Percentiles rank a stretch among this genome's conserved stretches.
These are phyloP conservation scores for Betula pendula DNA, from an alignment of 306 rosid genomes.

Conservation along the genomic window DNA sequence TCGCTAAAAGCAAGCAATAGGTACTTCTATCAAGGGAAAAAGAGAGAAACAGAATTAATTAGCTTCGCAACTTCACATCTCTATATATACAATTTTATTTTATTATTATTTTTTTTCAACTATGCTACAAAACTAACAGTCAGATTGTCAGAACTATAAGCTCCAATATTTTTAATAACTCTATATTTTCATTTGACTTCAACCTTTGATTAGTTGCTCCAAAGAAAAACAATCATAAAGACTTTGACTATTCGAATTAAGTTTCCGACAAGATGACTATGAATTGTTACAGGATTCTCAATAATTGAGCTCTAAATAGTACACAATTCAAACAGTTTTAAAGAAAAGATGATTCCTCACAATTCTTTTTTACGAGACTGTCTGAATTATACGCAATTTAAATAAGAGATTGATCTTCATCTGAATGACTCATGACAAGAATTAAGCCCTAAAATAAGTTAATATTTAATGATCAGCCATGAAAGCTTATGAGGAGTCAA, in stretches of 20 bases:
- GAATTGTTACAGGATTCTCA: no score
- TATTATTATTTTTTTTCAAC: not conserved
- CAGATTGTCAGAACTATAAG: not conserved
- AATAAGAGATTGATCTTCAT: no score
- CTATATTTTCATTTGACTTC: not conserved
- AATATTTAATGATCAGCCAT: not conserved
- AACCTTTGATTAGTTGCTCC: conserved; percentile 5
- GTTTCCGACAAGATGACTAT: not conserved
- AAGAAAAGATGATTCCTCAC: no score
- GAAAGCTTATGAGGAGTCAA: not conserved
- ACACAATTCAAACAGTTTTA: no score
- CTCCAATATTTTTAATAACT: not conserved
- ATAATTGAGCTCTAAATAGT: no score
- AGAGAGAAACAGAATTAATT: not conserved
- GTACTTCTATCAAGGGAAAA: no score
- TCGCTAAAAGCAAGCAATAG: not conserved
- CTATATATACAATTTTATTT: not conserved
- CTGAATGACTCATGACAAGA: not conserved
- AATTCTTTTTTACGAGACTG: no score
- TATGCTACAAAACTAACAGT: conserved; percentile 1
- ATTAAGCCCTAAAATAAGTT: not conserved
- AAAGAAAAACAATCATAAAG: not conserved
- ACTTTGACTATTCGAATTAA: not conserved
- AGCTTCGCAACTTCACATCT: not conserved
- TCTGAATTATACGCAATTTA: no score